Conservation (phyloP, 495 filamentous ascomycete species). For the Alectoria sarmentosa region DNA sequence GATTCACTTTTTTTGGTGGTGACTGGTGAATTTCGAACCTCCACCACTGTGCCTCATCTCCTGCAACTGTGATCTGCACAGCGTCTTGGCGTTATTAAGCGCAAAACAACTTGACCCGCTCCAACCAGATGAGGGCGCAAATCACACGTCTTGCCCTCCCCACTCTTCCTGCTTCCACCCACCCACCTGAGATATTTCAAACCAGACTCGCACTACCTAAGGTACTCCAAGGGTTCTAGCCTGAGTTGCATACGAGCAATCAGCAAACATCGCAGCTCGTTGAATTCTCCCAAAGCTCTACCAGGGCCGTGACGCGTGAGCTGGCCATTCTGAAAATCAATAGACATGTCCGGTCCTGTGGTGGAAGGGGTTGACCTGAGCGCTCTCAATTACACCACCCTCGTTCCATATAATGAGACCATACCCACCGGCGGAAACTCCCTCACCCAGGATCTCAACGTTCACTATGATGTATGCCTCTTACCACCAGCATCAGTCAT, state of each 20-base stretch:
- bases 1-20: too few relatives aligned
- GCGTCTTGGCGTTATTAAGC: background rate
- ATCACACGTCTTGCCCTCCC: background rate
- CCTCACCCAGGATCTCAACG: constrained; percentile 65
- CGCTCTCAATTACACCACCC: constrained; percentile 40
- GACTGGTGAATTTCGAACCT: too few relatives aligned
- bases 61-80: constrained; percentile 4
- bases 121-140: constrained; percentile 1
- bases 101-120: constrained; percentile 6
- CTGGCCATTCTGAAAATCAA: background rate
- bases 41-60: constrained; percentile 3
- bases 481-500: background rate
- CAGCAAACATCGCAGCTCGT: background rate
- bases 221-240: background rate
- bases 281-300: background rate
- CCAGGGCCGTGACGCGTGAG: background rate
- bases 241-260: background rate
- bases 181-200: too few relatives aligned
- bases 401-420: constrained; percentile 59
- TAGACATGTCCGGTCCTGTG: constrained; percentile 13
- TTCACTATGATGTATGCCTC: constrained; percentile 66
- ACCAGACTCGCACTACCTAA: background rate
- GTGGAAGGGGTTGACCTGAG: constrained; percentile 34
- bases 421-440: constrained; percentile 66
- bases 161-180: background rate